phyloP scores from a whole-genome alignment of 208 protist species.

The Acanthamoeba healyi region DNA sequence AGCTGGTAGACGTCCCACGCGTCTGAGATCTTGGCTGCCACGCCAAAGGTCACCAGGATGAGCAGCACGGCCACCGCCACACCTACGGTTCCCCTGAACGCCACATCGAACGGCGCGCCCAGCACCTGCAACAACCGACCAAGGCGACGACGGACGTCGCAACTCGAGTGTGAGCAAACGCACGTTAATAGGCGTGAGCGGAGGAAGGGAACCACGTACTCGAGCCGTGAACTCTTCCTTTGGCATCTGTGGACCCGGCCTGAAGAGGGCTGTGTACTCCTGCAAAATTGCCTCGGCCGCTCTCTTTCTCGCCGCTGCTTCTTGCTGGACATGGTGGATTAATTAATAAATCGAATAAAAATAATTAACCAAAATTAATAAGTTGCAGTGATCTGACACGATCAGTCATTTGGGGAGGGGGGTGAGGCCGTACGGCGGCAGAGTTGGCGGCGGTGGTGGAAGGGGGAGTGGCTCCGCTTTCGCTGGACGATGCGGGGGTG shows the following conservation, averaged over 20 bases:
- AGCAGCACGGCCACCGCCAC: constrained; percentile 44
- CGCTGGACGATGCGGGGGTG: neutral
- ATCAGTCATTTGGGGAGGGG: neutral
- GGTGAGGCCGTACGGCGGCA: neutral
- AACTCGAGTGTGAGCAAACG: neutral
- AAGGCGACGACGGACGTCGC: no score
- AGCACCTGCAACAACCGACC: constrained; percentile 40
- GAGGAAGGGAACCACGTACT: neutral
- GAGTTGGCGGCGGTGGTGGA: neutral
- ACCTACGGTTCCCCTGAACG: constrained; percentile 46
- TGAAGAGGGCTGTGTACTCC: constrained; percentile 23
- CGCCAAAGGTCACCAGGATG: constrained; percentile 12
- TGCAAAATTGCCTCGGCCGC: neutral
- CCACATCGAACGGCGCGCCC: constrained; percentile 61
- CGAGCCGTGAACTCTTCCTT: constrained; percentile 54
- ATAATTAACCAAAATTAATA: neutral
- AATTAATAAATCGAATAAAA: no score
- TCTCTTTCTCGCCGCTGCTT: neutral
- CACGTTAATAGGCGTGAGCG: neutral
- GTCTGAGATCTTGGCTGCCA: constrained; percentile 52
- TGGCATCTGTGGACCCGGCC: neutral
- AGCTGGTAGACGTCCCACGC: constrained; percentile 46
- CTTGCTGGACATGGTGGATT: neutral
- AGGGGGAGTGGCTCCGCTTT: neutral
- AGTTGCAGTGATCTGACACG: neutral